Base-by-base conservation (phyloP, 352 stramenopile species). In the Elongisporangium undulatum region DNA sequence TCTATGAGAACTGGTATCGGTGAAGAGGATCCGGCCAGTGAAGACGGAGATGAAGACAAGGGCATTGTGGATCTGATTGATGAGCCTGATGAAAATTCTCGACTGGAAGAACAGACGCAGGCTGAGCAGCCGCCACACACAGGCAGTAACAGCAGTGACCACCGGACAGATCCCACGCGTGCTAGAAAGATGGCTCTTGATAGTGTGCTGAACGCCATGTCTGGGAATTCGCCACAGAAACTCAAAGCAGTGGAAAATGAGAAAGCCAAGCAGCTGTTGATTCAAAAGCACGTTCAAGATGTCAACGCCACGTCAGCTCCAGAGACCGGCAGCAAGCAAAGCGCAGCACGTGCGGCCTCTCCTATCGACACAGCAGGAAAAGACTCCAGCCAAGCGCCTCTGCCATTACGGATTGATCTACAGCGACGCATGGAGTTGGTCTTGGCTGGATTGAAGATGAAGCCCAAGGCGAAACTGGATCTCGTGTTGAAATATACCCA, bases 401-500 rank as follows among this genome's bases (percentile, higher is more conserved):
- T 89, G 16, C 79, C 77, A 10, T 51, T 89, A 13, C 79, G 80
- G 39, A 59, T 74, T 13, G 78, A 92, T 57, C 61, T 89, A 13
- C 82, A 92, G 49, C 66, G 64, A 23, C 74, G 82, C 0, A 86
- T 92, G 75, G 80, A 88, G 56, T 60, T 55, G 0, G 77, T 87
- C 16, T 55, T 92, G 10, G 72, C 64, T 7, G 62, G 60, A 1
- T 63, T 92, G 9, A 63, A 68, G 26, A 63, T 91, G 56, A 72
- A 71, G 4, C 68, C 82, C 4, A 83, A 86, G 53, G 49, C 62
- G 2, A 92, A 92, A 23, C 62, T 89, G 4, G 71, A 81, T 16
- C 61, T 89, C n/a, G 79, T 91, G n/a, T 71, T 91, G 9, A 91
- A 89, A 65, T 91, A 91, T 53, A 91, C 82, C 1, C 72, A 87